These are phyloP conservation scores for Mercurialis annua DNA, from an alignment of 345 rosid species.

Conservation along the genomic window DNA sequence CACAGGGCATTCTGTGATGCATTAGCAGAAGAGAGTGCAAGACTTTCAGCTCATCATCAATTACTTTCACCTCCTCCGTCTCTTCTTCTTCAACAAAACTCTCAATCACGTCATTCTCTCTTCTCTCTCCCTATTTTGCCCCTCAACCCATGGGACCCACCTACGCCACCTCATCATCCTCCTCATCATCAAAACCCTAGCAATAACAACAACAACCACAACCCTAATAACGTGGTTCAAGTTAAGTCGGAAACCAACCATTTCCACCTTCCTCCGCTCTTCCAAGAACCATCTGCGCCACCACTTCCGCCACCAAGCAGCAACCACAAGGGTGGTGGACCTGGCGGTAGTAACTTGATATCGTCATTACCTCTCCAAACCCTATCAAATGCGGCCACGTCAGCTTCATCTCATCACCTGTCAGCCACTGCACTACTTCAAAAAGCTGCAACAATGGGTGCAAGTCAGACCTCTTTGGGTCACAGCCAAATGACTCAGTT, in stretches of 20 bases:
- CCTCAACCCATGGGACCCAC: conserved; percentile 29
- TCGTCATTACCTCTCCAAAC: conserved; percentile 33
- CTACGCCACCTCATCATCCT: conserved; percentile 16
- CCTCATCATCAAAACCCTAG: conserved; percentile 38
- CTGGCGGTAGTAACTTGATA: conserved; percentile 9
- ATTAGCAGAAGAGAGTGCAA: conserved; percentile 84
- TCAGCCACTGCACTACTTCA: conserved; percentile 97
- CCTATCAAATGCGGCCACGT: conserved; percentile 30
- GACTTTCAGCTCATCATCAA: conserved; percentile 47
- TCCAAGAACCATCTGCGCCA: conserved; percentile 24
- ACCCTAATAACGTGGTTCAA: conserved; percentile 12
- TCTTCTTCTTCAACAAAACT: conserved; percentile 26
- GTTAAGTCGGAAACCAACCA: conserved; percentile 45
- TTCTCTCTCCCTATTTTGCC: conserved; percentile 33
- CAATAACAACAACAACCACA: background rate
- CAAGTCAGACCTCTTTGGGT: conserved; percentile 34
- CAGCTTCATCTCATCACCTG: conserved; percentile 39
- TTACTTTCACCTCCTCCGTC: conserved; percentile 16
- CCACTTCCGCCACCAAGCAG: conserved; percentile 7
- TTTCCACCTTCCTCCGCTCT: conserved; percentile 29
- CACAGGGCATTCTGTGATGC: conserved; percentile 96
- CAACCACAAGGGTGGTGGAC: conserved; percentile 14
- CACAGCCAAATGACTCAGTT: conserved; percentile 30
- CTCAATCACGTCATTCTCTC: conserved; percentile 22
- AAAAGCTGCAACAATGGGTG: conserved; percentile 62